These are phyloP conservation scores for Halenospora varia DNA, from an alignment of 495 filamentous ascomycete species.

Conservation along the genomic window DNA sequence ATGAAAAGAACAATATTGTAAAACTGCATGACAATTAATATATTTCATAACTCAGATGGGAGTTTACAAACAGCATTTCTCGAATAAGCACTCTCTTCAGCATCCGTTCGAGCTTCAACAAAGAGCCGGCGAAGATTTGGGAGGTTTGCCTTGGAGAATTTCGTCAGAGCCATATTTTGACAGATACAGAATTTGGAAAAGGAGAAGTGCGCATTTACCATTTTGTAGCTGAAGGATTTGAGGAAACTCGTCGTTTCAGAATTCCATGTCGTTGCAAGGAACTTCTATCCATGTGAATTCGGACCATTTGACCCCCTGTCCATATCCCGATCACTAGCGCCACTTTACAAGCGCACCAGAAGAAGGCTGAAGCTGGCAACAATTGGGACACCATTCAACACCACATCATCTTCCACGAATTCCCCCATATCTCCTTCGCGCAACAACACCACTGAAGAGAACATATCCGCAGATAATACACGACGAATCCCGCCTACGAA, in stretches of 20 bases:
- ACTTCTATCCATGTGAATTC: too few species aligned
- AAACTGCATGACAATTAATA: slow-evolving; percentile 55
- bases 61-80: slow-evolving; percentile 71
- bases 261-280: too few species aligned
- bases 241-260: too few species aligned
- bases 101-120: slow-evolving; percentile 89
- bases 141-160: slow-evolving; percentile 63
- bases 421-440: too few species aligned
- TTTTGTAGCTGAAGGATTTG: slow-evolving; percentile 2
- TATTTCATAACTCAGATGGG: neutral
- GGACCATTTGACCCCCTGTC: slow-evolving; percentile 1
- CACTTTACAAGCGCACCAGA: slow-evolving; percentile 12
- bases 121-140: slow-evolving; percentile 95
- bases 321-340: slow-evolving; percentile 9
- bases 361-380: slow-evolving; percentile 17
- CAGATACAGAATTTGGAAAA: neutral
- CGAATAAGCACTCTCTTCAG: slow-evolving; percentile 92
- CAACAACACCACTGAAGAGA: neutral
- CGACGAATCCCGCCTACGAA: too few species aligned
- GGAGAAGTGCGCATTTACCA: slow-evolving; percentile 21
- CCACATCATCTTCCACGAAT: neutral
- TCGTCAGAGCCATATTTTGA: slow-evolving; percentile 14
- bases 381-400: neutral
- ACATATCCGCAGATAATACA: slow-evolving; percentile 1
- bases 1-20: slow-evolving; percentile 97